Evolutionary conservation across 305 asterid species (phyloP).

Genomic region (Salvia sclarea): DNA sequence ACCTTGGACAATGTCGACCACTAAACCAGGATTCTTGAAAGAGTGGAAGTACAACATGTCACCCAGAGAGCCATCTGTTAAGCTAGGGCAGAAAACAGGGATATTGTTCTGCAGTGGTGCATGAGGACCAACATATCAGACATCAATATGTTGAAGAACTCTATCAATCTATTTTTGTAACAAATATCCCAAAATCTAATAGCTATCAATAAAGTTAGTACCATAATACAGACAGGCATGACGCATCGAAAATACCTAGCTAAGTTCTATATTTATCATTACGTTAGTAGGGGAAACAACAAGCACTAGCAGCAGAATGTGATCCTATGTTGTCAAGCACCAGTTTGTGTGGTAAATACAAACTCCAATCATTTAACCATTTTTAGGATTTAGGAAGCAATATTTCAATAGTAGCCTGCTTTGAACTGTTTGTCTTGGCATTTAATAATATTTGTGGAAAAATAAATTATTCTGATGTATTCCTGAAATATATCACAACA

Average conservation of each 20-base stretch:
- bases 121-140: slow-evolving; percentile 12
- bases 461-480: not conserved
- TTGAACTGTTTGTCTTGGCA: not conserved
- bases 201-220: not conserved
- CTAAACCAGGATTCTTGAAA: slow-evolving; percentile 72
- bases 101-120: slow-evolving; percentile 60
- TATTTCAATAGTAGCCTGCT: not conserved
- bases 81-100: slow-evolving; percentile 83
- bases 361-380: not conserved
- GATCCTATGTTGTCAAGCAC: not conserved
- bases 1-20: slow-evolving; percentile 79
- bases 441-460: not conserved
- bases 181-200: not conserved
- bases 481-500: not conserved
- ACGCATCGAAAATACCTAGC: not conserved
- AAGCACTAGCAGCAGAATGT: too few relatives aligned
- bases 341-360: not conserved
- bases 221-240: not conserved
- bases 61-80: slow-evolving; percentile 92
- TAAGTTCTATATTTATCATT: not conserved
- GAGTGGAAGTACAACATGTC: slow-evolving; percentile 95
- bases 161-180: not conserved
- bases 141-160: not conserved
- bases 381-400: not conserved
- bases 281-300: not conserved